Conservation (phyloP, 225 moss, liverwort and hornwort species). For the Antitrichia curtipendula region DNA sequence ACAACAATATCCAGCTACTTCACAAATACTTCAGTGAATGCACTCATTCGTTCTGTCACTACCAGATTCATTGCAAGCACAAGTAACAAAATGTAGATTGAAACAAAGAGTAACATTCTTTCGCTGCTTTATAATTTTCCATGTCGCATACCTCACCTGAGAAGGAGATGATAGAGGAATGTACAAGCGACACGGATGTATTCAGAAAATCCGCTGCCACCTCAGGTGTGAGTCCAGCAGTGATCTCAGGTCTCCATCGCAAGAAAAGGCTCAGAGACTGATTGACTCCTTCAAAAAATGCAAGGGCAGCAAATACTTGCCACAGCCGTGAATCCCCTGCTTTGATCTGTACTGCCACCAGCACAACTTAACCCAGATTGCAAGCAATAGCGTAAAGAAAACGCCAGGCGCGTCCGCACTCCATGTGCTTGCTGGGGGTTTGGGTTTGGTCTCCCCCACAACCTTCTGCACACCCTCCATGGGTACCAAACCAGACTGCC, state of each 20-base stretch:
- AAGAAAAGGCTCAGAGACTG: conserved; percentile 16
- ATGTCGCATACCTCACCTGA: conserved; percentile 35
- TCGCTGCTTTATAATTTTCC: too few relatives aligned
- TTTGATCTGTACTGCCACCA: conserved; percentile 23
- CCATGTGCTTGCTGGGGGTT: neutral
- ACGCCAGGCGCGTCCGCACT: conserved; percentile 27
- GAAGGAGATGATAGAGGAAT: conserved; percentile 51
- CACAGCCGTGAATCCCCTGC: conserved; percentile 31
- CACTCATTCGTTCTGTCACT: neutral
- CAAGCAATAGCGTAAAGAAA: conserved; percentile 38
- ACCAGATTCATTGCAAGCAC: neutral
- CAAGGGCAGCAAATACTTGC: conserved; percentile 45
- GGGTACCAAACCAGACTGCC: neutral
- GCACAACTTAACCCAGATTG: conserved; percentile 47
- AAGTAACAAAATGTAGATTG: too few relatives aligned
- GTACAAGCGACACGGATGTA: conserved; percentile 71
- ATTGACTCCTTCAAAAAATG: conserved; percentile 53
- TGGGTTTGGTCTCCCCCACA: neutral
- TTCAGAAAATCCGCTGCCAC: conserved; percentile 63
- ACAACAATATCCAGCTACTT: too few relatives aligned
- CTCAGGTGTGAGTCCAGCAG: conserved; percentile 23
- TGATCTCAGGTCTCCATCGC: conserved; percentile 12
- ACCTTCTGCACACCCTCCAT: conserved; percentile 3
- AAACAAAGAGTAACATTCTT: neutral
- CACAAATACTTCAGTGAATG: neutral